A percentile compares a stretch with the other conserved stretches of the same genome.
Evolutionary conservation across 2,329 filamentous ascomycete genomes (phyloP).

Genomic region (Claviceps maximensis): DNA sequence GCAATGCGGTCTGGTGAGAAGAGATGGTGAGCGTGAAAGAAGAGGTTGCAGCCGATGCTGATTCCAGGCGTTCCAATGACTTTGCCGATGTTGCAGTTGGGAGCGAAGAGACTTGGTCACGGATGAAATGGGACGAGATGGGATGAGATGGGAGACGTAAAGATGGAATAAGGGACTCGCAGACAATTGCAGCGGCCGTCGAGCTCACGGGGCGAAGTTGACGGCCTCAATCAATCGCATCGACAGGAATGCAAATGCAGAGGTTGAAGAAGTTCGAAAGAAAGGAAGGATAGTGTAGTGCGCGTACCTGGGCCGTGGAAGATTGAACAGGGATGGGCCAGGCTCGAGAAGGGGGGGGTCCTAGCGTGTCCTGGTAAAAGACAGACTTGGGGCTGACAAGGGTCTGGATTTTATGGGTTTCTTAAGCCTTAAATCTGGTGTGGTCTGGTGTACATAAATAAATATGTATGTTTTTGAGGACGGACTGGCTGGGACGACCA

Average conservation of each 20-base stretch:
- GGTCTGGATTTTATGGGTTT: neutral
- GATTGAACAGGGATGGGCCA: constrained; percentile 4
- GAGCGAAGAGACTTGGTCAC: neutral
- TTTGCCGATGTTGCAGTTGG: neutral
- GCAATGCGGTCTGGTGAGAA: neutral
- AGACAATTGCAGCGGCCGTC: neutral
- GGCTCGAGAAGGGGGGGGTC: constrained; percentile 3
- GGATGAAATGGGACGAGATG: neutral
- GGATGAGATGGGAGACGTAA: neutral
- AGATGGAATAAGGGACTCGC: neutral
- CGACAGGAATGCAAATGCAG: neutral
- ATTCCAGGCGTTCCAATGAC: neutral
- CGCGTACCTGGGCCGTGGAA: constrained; percentile 2
- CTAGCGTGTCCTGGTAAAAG: neutral
- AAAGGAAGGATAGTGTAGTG: constrained; percentile 3
- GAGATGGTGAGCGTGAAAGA: neutral
- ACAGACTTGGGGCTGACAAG: constrained; percentile 1
- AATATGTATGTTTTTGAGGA: neutral
- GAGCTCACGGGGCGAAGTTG: neutral
- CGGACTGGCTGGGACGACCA: neutral
- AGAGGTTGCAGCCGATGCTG: neutral
- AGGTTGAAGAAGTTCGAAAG: constrained; percentile 2
- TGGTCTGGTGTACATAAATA: no score
- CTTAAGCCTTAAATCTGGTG: neutral
- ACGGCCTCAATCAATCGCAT: constrained; percentile 1